phyloP scores from a whole-genome alignment of 331 rosid species.

The Arachis monticola region DNA sequence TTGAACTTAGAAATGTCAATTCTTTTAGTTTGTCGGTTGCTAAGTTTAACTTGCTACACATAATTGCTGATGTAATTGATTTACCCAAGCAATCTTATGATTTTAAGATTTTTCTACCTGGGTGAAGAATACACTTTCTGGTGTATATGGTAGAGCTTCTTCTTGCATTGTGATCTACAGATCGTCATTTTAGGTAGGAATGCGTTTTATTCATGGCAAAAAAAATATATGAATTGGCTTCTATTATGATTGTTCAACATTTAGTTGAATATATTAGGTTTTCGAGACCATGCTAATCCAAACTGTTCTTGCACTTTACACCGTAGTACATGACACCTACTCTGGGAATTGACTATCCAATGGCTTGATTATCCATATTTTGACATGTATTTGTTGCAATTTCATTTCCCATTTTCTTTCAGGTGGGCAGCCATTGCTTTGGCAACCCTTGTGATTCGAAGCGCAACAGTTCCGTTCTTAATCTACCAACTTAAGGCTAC shows the following conservation, averaged over 20 bases:
- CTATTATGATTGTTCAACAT: constrained; percentile 16
- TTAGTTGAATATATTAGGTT: constrained; percentile 8
- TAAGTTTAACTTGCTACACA: constrained; percentile 18
- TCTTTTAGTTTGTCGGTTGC: neutral
- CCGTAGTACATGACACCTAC: constrained; percentile 24
- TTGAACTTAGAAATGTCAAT: neutral
- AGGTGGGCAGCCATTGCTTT: constrained; percentile 90
- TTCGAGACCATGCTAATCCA: constrained; percentile 17
- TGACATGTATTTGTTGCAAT: constrained; percentile 19
- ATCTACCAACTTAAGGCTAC: constrained; percentile 84
- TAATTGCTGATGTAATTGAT: constrained; percentile 1
- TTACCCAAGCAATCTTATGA: neutral
- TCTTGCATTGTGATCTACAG: neutral
- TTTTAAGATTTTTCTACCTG: no score
- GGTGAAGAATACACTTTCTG: neutral
- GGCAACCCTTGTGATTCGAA: constrained; percentile 73
- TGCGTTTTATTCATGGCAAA: neutral
- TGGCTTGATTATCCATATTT: constrained; percentile 6
- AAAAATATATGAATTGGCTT: constrained; percentile 27
- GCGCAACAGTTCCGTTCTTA: constrained; percentile 65
- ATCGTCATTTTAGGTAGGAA: neutral
- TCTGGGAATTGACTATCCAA: constrained; percentile 15
- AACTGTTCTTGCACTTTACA: constrained; percentile 20
- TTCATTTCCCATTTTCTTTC: constrained; percentile 41
- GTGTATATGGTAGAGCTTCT: neutral